Base-by-base conservation (phyloP, 75 land plant genomes). In the Chamaecyparis obtusa region DNA sequence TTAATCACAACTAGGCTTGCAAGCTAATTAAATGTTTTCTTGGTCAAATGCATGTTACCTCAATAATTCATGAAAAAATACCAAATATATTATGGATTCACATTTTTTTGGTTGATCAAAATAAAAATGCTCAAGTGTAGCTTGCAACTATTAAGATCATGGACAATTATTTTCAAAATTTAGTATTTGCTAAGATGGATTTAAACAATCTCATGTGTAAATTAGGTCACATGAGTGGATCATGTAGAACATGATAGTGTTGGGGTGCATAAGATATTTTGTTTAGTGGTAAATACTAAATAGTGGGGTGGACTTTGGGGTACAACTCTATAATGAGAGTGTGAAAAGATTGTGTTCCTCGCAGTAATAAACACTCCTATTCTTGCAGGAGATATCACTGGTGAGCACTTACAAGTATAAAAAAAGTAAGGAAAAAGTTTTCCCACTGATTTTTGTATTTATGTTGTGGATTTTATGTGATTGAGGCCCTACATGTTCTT, bases 211-310 rank as follows among this genome's bases (percentile, higher is more conserved):
- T 35, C 57, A 27, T 32, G 10, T 89, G 69, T 16, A 56, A 87
- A n/a, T 83, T 87, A 97, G 97, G 97, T 97, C 86, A 96, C 86
- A 16, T 92, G 94, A 93, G 93, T 97, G 54, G 99, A 97, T 86
- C 99, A 97, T 84, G 55, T 90, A 80, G 99, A 97, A 86, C 92
- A 90, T 87, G 93, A 93, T 64, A 92, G 91, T 67, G 84, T 75
- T 69, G 82, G 91, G 15, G 92, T 96, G 10, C 93, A 93, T 33
- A 81, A 87, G n/a, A n/a, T n/a, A n/a, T n/a, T n/a, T 95, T 89
- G 78, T 88, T 92, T 2, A 41, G 41, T 41, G 41, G 49, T 91
- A 2, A 86, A n/a, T 92, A 35, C 93, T 97, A 41, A 93, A 87
- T 89, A 94, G 89, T 86, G 99, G 99, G 7, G 36, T 93, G 77